phyloP scores from a whole-genome alignment of 306 rosid genomes.

The Dalbergia cochinchinensis region DNA sequence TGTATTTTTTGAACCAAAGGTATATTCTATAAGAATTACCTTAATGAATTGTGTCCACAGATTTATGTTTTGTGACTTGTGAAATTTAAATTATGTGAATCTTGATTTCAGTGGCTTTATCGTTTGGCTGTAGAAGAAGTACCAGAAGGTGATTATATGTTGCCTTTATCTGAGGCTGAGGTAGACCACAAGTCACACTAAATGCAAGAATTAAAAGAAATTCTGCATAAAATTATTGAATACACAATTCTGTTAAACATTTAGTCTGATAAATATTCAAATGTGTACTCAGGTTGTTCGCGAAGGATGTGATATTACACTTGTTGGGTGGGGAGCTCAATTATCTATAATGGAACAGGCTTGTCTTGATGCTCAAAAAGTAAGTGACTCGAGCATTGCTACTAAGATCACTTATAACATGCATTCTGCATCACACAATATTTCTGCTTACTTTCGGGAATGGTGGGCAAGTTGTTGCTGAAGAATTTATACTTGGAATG shows the following conservation, averaged over 20 bases:
- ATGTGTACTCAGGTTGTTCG: slow-evolving; percentile 70
- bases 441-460: slow-evolving; percentile 4
- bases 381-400: slow-evolving; percentile 45
- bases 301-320: slow-evolving; percentile 87
- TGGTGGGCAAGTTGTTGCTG: background rate
- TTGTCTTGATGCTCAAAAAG: slow-evolving; percentile 89
- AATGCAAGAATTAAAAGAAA: slow-evolving; percentile 21
- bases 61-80: slow-evolving; percentile 10
- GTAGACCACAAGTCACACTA: slow-evolving; percentile 49
- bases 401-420: slow-evolving; percentile 22
- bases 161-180: slow-evolving; percentile 95
- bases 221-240: background rate
- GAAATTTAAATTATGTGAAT: slow-evolving; percentile 24
- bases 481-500: slow-evolving; percentile 17
- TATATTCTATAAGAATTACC: slow-evolving; percentile 39
- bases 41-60: slow-evolving; percentile 13
- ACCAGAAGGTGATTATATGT: slow-evolving; percentile 87
- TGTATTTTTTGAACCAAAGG: slow-evolving; percentile 97
- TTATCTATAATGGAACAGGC: slow-evolving; percentile 92
- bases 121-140: slow-evolving; percentile 98
- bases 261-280: slow-evolving; percentile 29
- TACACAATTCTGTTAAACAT: slow-evolving; percentile 1
- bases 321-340: slow-evolving; percentile 99
- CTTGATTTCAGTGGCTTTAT: slow-evolving; percentile 82
- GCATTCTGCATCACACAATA: slow-evolving; percentile 34